Conservation (phyloP, 2,329 filamentous ascomycete species). For the Aspergillus oerlinghausenensis region DNA sequence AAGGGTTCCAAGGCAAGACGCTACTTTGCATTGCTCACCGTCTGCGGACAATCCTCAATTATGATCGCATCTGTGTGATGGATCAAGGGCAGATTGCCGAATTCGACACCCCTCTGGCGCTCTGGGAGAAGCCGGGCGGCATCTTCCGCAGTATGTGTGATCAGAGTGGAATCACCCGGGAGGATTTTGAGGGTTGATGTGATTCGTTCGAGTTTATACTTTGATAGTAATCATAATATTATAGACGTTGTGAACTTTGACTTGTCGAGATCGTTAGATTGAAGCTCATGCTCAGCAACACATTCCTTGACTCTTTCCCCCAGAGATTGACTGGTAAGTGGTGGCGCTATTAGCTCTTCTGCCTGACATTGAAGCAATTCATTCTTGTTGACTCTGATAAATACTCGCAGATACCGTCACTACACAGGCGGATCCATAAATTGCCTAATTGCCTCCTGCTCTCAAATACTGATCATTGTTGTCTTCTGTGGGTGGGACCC, state of each 20-base stretch:
- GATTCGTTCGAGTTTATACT: not conserved
- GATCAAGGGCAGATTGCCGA: constrained; percentile 79
- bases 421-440: not conserved
- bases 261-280: too few relatives aligned
- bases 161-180: constrained; percentile 65
- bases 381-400: not conserved
- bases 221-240: not conserved
- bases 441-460: too few relatives aligned
- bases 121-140: constrained; percentile 66
- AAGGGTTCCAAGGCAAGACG: constrained; percentile 77
- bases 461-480: too few relatives aligned
- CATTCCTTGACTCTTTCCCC: too few relatives aligned
- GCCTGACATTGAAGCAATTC: too few relatives aligned
- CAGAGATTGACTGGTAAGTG: too few relatives aligned
- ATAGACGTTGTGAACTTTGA: too few relatives aligned
- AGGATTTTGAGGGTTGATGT: constrained; percentile 29
- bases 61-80: constrained; percentile 94
- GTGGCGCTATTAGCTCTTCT: too few relatives aligned
- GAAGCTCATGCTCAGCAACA: too few relatives aligned
- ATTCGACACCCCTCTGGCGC: constrained; percentile 38
- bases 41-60: constrained; percentile 80
- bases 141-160: constrained; percentile 92
- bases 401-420: too few relatives aligned
- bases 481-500: too few relatives aligned
- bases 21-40: constrained; percentile 87